A percentile compares a stretch with the other conserved stretches of the same genome.
Evolutionary conservation across 129 eudicot species (phyloP).

Genomic region (Pittosporum tobira): DNA sequence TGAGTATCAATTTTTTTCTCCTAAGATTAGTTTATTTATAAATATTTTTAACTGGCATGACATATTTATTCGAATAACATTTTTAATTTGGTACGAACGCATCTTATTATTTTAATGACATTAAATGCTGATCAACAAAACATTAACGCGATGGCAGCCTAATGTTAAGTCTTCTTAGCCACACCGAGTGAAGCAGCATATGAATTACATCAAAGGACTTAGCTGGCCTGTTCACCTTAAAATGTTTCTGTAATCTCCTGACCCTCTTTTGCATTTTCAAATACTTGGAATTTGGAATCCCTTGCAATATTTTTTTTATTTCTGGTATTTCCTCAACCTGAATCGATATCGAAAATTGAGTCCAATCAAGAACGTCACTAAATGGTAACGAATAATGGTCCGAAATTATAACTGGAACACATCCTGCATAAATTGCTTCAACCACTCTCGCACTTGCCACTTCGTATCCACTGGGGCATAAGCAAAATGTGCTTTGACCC

Average conservation of each 20-base stretch:
- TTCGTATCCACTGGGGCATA: constrained; percentile 67
- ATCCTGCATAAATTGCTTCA: constrained; percentile 45
- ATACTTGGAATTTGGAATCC: constrained; percentile 1
- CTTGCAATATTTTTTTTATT: constrained; percentile 29
- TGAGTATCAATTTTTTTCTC: too few relatives aligned
- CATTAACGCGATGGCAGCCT: neutral
- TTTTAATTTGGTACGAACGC: too few relatives aligned
- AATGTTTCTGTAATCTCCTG: constrained; percentile 10
- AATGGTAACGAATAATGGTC: constrained; percentile 44
- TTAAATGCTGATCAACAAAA: too few relatives aligned
- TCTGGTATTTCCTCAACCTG: constrained; percentile 37
- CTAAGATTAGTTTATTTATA: too few relatives aligned
- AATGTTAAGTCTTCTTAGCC: constrained; percentile 12
- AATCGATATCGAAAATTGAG: constrained; percentile 40
- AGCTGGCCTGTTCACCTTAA: constrained; percentile 11
- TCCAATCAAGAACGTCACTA: constrained; percentile 69
- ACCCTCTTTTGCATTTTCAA: constrained; percentile 11
- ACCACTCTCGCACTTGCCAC: constrained; percentile 65
- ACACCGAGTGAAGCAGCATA: constrained; percentile 13
- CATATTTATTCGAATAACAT: too few relatives aligned
- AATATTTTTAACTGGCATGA: too few relatives aligned
- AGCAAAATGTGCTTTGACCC: constrained; percentile 40
- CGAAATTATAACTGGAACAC: constrained; percentile 61
- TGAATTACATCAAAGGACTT: constrained; percentile 12
- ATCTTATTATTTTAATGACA: too few relatives aligned